Evolutionary conservation across 1,284 basidiomycete species (phyloP).

Genomic region (Pholiota adiposa): DNA sequence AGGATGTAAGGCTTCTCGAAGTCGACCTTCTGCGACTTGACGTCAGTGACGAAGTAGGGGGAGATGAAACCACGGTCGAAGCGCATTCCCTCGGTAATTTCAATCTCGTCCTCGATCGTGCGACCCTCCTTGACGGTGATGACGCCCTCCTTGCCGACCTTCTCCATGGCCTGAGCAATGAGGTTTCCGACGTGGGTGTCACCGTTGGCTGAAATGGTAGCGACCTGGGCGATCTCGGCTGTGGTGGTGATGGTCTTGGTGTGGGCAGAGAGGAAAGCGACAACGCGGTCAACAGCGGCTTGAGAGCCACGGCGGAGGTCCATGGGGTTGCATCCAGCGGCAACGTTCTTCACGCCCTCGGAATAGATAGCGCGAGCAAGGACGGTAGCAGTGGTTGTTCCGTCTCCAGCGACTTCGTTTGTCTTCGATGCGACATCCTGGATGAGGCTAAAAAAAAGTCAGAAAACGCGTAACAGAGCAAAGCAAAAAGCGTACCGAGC

Average conservation of each 20-base stretch:
- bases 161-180: constrained; percentile 99
- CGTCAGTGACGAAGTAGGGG: constrained; percentile 98
- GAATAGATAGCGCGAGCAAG: constrained; percentile 97
- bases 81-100: constrained; percentile 99
- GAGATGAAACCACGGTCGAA: constrained; percentile 99
- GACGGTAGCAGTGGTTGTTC: constrained; percentile 97
- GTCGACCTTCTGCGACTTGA: constrained; percentile 96
- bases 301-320: constrained; percentile 97
- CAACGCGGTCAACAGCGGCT: constrained; percentile 95
- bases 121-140: constrained; percentile 99
- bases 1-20: constrained; percentile 97
- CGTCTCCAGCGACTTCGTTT: constrained; percentile 97
- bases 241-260: constrained; percentile 96
- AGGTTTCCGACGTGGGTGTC: constrained; percentile 93
- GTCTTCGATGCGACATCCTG: constrained; percentile 97
- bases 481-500: constrained; percentile 70
- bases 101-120: constrained; percentile 98
- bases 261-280: constrained; percentile 89
- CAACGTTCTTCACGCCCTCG: constrained; percentile 99
- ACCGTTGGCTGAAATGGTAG: constrained; percentile 98
- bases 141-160: constrained; percentile 99
- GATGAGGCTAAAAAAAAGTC: constrained; percentile 64
- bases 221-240: constrained; percentile 97
- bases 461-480: not conserved
- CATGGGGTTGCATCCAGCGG: constrained; percentile 99